Evolutionary conservation across 208 protist genomes (phyloP), one percentile per base, ranked within the genome.

Genomic region (Phytomonas sp.): DNA sequence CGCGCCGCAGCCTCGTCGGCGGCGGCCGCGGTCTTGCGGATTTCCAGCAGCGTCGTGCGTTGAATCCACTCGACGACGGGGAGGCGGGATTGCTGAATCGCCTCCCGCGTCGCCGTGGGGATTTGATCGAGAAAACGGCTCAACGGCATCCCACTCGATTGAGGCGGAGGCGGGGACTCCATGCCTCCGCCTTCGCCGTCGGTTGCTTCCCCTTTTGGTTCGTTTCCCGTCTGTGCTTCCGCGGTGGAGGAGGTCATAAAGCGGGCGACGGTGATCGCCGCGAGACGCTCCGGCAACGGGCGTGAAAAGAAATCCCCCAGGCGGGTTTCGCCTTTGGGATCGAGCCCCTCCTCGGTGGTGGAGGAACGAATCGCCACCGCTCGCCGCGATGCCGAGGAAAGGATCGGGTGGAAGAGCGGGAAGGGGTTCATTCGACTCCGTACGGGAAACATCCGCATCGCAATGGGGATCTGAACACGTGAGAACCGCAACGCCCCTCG

Each of bases 61-160:
- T 67, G 33, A 4, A 91, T 72, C 75, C 76, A 87, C 28, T 75
- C 33, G 26, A 80, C 66, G 26, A 74, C 79, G 43, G 78, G 70
- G 23, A 72, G 64, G 13, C 71, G 66, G 5, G 70, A 32, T 3
- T 56, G 63, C 63, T 85, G 83, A 4, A 92, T 83, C 29, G 75
- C 73, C 66, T 92, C 84, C 7, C 81, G 72, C 26, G 77, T 81
- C 30, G 78, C 62, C n/a, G 73, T 59, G 23, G 87, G 81, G 30
- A 88, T 66, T 26, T 71, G 31, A n/a, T 79, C 66, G 28, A 89
- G 69, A 84, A 92, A 92, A 9, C 37, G 64, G n/a, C 78, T 78
- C 46, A 92, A 61, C 20, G 75, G 67, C 67, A 89, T 78, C 65
- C 46, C 72, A 53, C 4, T n/a, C 23, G 65, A 4, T 28, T 28